phyloP scores from a whole-genome alignment of 2,329 filamentous ascomycete genomes.

The Colletotrichum incanum region DNA sequence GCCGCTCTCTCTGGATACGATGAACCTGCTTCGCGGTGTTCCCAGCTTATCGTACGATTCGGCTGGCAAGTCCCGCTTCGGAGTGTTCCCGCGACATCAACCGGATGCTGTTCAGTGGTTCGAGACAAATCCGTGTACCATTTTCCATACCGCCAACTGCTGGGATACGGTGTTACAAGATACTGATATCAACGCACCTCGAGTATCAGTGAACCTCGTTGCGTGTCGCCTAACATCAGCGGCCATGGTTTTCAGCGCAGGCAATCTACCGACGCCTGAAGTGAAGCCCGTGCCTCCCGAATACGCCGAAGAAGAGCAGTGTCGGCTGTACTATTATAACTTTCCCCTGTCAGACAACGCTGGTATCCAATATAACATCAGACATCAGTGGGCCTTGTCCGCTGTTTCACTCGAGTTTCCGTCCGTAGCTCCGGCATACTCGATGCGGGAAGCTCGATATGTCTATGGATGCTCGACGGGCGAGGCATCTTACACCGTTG shows the following conservation, averaged over 20 bases:
- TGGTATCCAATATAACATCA: constrained; percentile 58
- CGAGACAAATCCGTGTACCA: constrained; percentile 76
- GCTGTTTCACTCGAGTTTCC: constrained; percentile 80
- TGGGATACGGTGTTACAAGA: constrained; percentile 68
- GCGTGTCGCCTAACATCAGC: constrained; percentile 78
- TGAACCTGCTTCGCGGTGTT: constrained; percentile 70
- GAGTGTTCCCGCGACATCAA: constrained; percentile 75
- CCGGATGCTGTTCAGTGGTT: constrained; percentile 76
- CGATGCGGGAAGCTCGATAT: constrained; percentile 73
- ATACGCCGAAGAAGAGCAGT: constrained; percentile 74
- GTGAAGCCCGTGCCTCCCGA: constrained; percentile 50
- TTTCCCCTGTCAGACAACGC: constrained; percentile 62
- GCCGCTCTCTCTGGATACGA: constrained; percentile 75
- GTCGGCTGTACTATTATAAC: constrained; percentile 78
- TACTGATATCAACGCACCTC: constrained; percentile 33
- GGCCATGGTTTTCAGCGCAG: constrained; percentile 75
- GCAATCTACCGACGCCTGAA: constrained; percentile 71
- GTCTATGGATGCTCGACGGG: constrained; percentile 78
- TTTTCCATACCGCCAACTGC: constrained; percentile 81
- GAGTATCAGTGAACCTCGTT: constrained; percentile 71
- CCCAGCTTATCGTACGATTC: constrained; percentile 74
- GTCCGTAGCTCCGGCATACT: constrained; percentile 66
- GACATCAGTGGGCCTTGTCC: constrained; percentile 75
- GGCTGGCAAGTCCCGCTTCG: constrained; percentile 72
- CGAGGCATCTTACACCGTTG: constrained; percentile 70